phyloP scores from a whole-genome alignment of 805 yeast species.

The Ogataea angusta region DNA sequence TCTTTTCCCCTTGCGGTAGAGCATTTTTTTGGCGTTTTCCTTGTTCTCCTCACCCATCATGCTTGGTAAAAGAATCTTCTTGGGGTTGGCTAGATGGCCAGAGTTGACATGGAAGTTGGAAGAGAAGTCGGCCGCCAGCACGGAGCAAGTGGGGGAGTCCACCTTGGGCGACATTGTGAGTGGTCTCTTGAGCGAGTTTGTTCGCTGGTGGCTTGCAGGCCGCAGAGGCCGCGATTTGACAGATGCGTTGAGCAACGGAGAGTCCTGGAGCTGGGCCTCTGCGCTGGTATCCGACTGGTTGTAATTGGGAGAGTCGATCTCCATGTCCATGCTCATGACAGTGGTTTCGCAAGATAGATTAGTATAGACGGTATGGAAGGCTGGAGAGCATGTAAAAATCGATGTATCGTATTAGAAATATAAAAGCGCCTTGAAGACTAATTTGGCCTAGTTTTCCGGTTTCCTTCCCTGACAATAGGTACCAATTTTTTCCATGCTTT shows the following conservation, averaged over 20 bases:
- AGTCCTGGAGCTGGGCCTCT: conserved; percentile 19
- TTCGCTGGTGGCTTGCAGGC: conserved; percentile 19
- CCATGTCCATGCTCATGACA: conserved; percentile 20
- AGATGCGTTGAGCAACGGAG: conserved; percentile 21
- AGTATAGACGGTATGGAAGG: neutral
- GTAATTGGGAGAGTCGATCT: conserved; percentile 25
- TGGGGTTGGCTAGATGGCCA: conserved; percentile 20
- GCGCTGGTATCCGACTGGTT: conserved; percentile 11
- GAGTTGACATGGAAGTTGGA: conserved; percentile 36
- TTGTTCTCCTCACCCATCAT: conserved; percentile 21
- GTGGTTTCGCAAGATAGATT: neutral
- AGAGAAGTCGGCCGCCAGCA: conserved; percentile 36
- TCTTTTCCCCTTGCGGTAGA: conserved; percentile 13
- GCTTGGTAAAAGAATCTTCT: conserved; percentile 22
- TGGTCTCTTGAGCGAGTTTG: conserved; percentile 32
- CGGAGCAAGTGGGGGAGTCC: conserved; percentile 39
- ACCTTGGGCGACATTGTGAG: conserved; percentile 32
- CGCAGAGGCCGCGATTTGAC: conserved; percentile 5
- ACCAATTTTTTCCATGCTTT: neutral
- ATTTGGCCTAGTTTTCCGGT: conserved; percentile 1
- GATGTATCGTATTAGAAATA: conserved; percentile 5
- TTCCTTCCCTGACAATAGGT: conserved; percentile 1
- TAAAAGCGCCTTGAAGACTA: conserved; percentile 5
- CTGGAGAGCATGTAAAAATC: conserved; percentile 5
- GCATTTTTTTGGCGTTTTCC: conserved; percentile 16